These are phyloP conservation scores for Colletotrichum australisinense DNA, from an alignment of 2,329 filamentous ascomycete genomes.

Conservation along the genomic window DNA sequence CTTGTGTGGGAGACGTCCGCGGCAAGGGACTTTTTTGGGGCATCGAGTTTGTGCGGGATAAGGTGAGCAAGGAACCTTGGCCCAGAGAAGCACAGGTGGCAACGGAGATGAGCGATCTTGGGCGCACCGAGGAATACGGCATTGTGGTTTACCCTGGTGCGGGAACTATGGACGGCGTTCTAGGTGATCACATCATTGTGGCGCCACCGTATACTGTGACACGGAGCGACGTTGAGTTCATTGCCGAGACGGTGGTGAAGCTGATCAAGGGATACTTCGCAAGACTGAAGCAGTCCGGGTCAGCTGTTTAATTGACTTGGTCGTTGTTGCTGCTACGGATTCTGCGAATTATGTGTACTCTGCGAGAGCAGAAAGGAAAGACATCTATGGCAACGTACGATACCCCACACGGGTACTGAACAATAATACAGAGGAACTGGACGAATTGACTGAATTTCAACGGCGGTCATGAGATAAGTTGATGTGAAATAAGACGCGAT, in stretches of 20 bases:
- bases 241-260: conserved; percentile 7
- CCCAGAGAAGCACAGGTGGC: conserved; percentile 42
- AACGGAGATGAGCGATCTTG: conserved; percentile 44
- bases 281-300: neutral
- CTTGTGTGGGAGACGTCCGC: conserved; percentile 52
- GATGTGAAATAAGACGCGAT: no score
- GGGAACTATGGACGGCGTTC: conserved; percentile 68
- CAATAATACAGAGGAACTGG: no score
- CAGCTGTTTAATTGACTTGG: no score
- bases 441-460: no score
- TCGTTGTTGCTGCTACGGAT: no score
- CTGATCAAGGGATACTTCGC: conserved; percentile 58
- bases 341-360: no score
- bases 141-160: conserved; percentile 71
- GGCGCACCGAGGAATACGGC: conserved; percentile 44
- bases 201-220: conserved; percentile 76
- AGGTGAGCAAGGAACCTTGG: conserved; percentile 50
- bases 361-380: no score
- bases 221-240: conserved; percentile 60
- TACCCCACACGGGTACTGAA: no score
- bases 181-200: conserved; percentile 76
- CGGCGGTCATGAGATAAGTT: no score
- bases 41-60: conserved; percentile 56
- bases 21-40: conserved; percentile 59
- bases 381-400: no score